These are phyloP conservation scores for Adansonia gregorii DNA, from an alignment of 441 rosid genomes.

Conservation along the genomic window DNA sequence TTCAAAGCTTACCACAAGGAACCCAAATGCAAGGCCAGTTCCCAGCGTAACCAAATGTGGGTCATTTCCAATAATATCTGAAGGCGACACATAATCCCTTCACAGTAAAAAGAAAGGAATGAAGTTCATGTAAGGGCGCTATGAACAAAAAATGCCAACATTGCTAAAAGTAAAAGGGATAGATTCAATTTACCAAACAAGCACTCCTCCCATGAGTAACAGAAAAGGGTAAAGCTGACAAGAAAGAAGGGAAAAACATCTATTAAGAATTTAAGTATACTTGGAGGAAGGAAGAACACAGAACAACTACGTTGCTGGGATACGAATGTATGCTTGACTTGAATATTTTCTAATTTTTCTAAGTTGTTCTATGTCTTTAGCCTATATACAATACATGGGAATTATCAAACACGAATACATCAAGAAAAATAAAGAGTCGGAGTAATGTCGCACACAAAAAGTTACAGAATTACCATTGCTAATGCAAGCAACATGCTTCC, in stretches of 20 bases:
- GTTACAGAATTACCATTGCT: constrained; percentile 68
- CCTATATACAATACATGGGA: no score
- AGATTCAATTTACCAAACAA: constrained; percentile 60
- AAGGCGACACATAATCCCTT: constrained; percentile 94
- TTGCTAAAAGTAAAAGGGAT: constrained; percentile 12
- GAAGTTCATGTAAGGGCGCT: constrained; percentile 21
- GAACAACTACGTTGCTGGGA: not conserved
- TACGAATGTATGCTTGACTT: no score
- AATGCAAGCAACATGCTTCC: constrained; percentile 84
- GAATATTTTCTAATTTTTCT: no score
- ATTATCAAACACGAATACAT: no score
- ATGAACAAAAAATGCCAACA: constrained; percentile 8
- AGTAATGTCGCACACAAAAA: not conserved
- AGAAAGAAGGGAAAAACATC: constrained; percentile 35
- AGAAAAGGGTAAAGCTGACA: constrained; percentile 76
- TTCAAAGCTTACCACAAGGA: constrained; percentile 79
- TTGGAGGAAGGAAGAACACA: not conserved
- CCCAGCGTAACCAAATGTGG: constrained; percentile 88
- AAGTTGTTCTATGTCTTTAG: no score
- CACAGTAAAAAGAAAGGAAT: constrained; percentile 27
- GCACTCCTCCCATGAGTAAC: constrained; percentile 75
- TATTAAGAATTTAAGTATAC: constrained; percentile 22
- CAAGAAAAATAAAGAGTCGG: no score
- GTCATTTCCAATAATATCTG: constrained; percentile 69
- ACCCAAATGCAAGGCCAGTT: constrained; percentile 98